Conservation (phyloP, 495 filamentous ascomycete species). For the Xylaria sp. region DNA sequence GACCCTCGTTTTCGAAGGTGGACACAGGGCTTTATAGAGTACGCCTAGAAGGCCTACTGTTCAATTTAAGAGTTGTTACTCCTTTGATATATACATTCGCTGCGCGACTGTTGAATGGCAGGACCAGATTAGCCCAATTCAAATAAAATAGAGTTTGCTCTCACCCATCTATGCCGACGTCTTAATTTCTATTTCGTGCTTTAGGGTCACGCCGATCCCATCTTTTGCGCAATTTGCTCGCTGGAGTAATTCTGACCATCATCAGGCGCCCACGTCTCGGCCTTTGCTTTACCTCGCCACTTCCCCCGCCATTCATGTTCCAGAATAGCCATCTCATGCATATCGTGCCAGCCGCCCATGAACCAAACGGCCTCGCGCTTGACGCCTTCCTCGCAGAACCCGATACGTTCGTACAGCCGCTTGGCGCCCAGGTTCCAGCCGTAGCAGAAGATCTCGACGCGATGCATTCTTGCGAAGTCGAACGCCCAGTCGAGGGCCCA, state of each 20-base stretch:
- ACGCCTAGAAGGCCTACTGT: not conserved
- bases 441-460: constrained; percentile 43
- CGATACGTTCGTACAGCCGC: constrained; percentile 49
- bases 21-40: not conserved
- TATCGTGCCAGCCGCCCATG: constrained; percentile 49
- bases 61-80: constrained; percentile 10
- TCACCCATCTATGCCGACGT: not conserved
- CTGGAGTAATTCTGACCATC: constrained; percentile 7
- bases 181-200: not conserved
- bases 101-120: not conserved
- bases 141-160: not conserved
- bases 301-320: constrained; percentile 41
- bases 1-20: not conserved
- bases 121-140: not conserved
- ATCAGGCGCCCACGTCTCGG: not conserved
- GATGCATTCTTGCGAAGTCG: constrained; percentile 47
- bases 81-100: not conserved
- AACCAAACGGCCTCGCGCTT: constrained; percentile 48
- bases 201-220: constrained; percentile 12
- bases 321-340: constrained; percentile 47
- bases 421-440: constrained; percentile 49
- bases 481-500: constrained; percentile 58
- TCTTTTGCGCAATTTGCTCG: constrained; percentile 15
- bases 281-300: not conserved
- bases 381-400: constrained; percentile 52